A percentile compares a stretch with the other conserved stretches of the same genome.
These are phyloP conservation scores for Fraxinus excelsior DNA, from an alignment of 257 asterid genomes.

Conservation along the genomic window DNA sequence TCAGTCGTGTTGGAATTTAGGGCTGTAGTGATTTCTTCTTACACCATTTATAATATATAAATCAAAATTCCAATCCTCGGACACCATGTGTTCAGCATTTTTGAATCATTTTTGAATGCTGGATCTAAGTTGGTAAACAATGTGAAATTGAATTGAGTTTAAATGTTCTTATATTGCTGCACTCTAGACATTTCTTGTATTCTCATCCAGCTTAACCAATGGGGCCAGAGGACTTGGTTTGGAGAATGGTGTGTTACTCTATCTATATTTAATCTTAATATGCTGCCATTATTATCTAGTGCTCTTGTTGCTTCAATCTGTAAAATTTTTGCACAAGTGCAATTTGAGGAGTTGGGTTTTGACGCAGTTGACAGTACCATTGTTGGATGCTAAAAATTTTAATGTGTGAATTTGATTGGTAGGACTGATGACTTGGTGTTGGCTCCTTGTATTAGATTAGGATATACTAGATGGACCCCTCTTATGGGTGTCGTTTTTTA, in stretches of 20 bases:
- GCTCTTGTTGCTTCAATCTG: too few relatives aligned
- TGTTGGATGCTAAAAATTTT: too few relatives aligned
- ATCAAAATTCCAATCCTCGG: slow-evolving; percentile 3
- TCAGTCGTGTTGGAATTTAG: background rate
- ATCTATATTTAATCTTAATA: slow-evolving; percentile 16
- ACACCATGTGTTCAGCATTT: background rate
- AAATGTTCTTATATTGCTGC: slow-evolving; percentile 47
- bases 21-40: background rate
- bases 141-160: slow-evolving; percentile 1
- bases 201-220: slow-evolving; percentile 92
- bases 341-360: too few relatives aligned
- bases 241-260: slow-evolving; percentile 84
- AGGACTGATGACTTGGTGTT: slow-evolving; percentile 2
- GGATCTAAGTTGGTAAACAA: slow-evolving; percentile 10
- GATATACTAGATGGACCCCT: background rate
- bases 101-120: background rate
- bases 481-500: background rate
- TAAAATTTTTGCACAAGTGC: too few relatives aligned
- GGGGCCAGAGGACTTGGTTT: slow-evolving; percentile 96
- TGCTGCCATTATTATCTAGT: too few relatives aligned
- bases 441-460: background rate
- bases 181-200: slow-evolving; percentile 76
- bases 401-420: background rate
- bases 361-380: too few relatives aligned
- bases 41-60: background rate